A percentile compares a stretch with the other conserved stretches of the same genome.
phyloP scores from a whole-genome alignment of 2,329 filamentous ascomycete genomes.

The Clarireedia homoeocarpa region DNA sequence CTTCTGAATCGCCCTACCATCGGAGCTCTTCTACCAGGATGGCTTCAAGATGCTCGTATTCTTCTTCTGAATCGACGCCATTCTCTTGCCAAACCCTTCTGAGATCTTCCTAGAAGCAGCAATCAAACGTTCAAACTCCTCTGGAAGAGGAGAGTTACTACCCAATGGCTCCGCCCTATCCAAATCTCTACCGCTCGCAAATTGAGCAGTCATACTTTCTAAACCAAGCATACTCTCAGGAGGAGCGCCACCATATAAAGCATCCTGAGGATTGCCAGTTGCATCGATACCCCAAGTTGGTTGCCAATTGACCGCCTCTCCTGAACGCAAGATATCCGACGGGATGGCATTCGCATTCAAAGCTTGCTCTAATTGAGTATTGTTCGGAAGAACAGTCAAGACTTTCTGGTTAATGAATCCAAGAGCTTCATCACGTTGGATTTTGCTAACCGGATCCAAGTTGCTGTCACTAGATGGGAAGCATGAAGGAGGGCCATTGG shows the following conservation, averaged over 20 bases:
- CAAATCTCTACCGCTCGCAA: slow-evolving; percentile 24
- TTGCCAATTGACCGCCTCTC: neutral
- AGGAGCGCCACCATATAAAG: slow-evolving; percentile 14
- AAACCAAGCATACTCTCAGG: slow-evolving; percentile 23
- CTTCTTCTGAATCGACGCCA: slow-evolving; percentile 52
- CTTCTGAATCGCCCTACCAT: too few species aligned
- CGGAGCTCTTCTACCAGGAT: too few species aligned
- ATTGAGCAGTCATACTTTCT: slow-evolving; percentile 29
- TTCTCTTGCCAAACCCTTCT: slow-evolving; percentile 53
- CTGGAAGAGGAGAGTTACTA: slow-evolving; percentile 45
- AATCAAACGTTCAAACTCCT: slow-evolving; percentile 52
- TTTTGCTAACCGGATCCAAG: slow-evolving; percentile 54
- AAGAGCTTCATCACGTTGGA: slow-evolving; percentile 58
- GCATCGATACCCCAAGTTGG: slow-evolving; percentile 21
- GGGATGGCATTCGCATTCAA: slow-evolving; percentile 28
- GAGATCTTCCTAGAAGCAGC: slow-evolving; percentile 47
- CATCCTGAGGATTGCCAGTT: slow-evolving; percentile 9
- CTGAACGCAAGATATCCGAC: slow-evolving; percentile 23
- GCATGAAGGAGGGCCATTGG: slow-evolving; percentile 54
- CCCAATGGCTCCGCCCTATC: slow-evolving; percentile 24
- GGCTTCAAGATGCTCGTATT: slow-evolving; percentile 32
- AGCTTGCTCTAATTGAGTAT: slow-evolving; percentile 29
- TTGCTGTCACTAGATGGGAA: slow-evolving; percentile 39
- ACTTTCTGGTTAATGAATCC: slow-evolving; percentile 65
- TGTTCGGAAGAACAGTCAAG: slow-evolving; percentile 38